Base-by-base conservation (phyloP, 768 basidiomycete species). In the Tulasnella sp. region DNA sequence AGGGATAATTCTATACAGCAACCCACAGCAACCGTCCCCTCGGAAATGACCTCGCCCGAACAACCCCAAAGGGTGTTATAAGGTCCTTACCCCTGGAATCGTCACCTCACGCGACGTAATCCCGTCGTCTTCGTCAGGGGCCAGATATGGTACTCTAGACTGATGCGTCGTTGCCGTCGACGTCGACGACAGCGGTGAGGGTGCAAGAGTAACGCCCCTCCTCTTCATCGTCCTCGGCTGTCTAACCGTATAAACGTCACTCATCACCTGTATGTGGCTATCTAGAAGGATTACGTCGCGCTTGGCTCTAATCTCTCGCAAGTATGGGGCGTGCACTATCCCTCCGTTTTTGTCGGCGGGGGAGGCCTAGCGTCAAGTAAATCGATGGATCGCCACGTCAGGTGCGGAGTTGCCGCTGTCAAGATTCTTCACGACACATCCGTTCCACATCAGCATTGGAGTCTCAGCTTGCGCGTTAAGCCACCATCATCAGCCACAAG, bases 401-500 rank as follows among this genome's bases (percentile, higher is more conserved):
- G 81, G 77, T 22, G 79, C 80, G 34, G 80, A 71, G 70, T 79
- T 73, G 15, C 82, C 82, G 74, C 82, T 80, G 76, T 82, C 82
- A 25, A 82, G 81, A 37, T 67, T 75, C 64, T 78, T 77, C 58
- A 82, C 81, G 11, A 37, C 31, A 72, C 81, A 82, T 0, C 82
- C 82, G 14, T 82, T 76, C 0, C 81, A 79, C 17, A 75, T 67
- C 74, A 83, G 78, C 82, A 83, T 82, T 31, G 81, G 77, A 12
- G 76, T 38, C 82, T 82, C 19, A 83, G 75, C 17, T 77, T 76
- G 19, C 82, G 79, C 25, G 82, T 83, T 31, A 83, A 79, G 75
- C 81, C 80, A 77, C 82, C 82, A 67, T 83, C 82, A 64, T 82
- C 82, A 67, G 82, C 78, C 12, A 82, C 78, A 3, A 79, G 39